Percentiles rank a stretch among this genome's conserved stretches.
Conservation (phyloP, 768 basidiomycete genomes). For the Xerocomus brunneocitrinus region DNA sequence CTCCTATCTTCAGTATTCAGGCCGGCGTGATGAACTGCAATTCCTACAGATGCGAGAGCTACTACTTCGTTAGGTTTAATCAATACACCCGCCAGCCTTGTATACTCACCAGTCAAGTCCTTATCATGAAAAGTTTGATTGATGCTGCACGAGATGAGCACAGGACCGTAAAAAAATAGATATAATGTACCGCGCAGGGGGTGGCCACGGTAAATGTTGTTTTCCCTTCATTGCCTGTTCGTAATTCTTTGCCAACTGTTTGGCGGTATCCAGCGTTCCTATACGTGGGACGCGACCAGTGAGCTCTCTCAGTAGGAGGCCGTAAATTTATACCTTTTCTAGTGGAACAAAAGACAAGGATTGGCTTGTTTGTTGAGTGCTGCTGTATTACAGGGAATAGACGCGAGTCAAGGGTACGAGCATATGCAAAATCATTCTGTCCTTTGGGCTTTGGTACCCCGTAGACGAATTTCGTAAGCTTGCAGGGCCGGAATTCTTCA, state of each 20-base stretch:
- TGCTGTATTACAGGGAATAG: slow-evolving; percentile 69
- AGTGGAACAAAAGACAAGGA: slow-evolving; percentile 85
- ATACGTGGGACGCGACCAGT: not conserved
- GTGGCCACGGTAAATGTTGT: slow-evolving; percentile 62
- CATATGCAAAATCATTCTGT: slow-evolving; percentile 78
- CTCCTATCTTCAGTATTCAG: slow-evolving; percentile 68
- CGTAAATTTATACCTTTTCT: slow-evolving; percentile 59
- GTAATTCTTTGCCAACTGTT: slow-evolving; percentile 72
- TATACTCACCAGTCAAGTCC: slow-evolving; percentile 44
- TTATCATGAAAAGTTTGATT: slow-evolving; percentile 61
- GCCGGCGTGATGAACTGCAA: slow-evolving; percentile 93
- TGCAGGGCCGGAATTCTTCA: slow-evolving; percentile 87
- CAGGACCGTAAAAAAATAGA: not conserved
- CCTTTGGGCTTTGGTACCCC: slow-evolving; percentile 58
- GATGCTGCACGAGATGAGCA: slow-evolving; percentile 38
- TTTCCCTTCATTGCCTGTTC: slow-evolving; percentile 47
- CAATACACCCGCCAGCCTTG: not conserved
- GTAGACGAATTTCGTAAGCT: slow-evolving; percentile 66
- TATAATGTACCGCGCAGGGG: slow-evolving; percentile 44
- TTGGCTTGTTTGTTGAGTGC: slow-evolving; percentile 76
- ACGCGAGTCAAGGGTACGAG: slow-evolving; percentile 63
- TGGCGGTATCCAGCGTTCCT: slow-evolving; percentile 68
- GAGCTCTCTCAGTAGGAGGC: not conserved
- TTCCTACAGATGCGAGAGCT: slow-evolving; percentile 68
- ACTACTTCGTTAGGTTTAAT: slow-evolving; percentile 7